Base-by-base conservation (phyloP, 352 stramenopile species). In the Phytophthora meadii region DNA sequence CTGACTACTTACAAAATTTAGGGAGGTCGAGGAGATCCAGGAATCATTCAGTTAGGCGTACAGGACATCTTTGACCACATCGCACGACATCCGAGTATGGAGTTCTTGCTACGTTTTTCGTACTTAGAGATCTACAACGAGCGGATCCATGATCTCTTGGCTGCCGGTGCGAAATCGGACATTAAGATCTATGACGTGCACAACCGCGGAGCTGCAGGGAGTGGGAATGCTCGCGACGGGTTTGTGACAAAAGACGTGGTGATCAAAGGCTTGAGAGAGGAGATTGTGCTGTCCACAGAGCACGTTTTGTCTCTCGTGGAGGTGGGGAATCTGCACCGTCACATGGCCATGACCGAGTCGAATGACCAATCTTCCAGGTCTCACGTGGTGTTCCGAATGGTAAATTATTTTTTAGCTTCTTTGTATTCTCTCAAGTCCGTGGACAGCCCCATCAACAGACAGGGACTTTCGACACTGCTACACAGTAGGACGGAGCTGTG, bases 41-140 rank as follows among this genome's bases (percentile, higher is more conserved):
- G 92, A 1, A 77, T 98, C 51, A 92, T 98, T 58, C 82, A 88
- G 47, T 70, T 96, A 57, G 86, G 84, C n/a, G 81, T 97, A 2
- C 69, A 93, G 42, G 84, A 97, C 61, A 93, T 95, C 55, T 98
- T 98, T 68, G 69, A 78, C 25, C 83, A 93, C 59, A 90, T 98
- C 51, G 72, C 77, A 30, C 61, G 68, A 17, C 79, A 84, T 47
- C 57, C 69, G 12, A 79, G 79, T 22, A 78, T 82, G 58, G 82
- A 92, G 49, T 92, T 89, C 44, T 71, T 92, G 41, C 46, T 92
- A 45, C 80, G 83, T 3, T 88, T 99, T 75, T 98, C 92, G 54
- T 99, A 98, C 72, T 79, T 99, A 22, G 97, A 99, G 76, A 98
- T 99, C 64, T 99, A 99, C 84, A 99, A 99, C 67, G 97, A 99